These are phyloP conservation scores for Jaminaea rosea DNA, from an alignment of 1,284 basidiomycete species.

Conservation along the genomic window DNA sequence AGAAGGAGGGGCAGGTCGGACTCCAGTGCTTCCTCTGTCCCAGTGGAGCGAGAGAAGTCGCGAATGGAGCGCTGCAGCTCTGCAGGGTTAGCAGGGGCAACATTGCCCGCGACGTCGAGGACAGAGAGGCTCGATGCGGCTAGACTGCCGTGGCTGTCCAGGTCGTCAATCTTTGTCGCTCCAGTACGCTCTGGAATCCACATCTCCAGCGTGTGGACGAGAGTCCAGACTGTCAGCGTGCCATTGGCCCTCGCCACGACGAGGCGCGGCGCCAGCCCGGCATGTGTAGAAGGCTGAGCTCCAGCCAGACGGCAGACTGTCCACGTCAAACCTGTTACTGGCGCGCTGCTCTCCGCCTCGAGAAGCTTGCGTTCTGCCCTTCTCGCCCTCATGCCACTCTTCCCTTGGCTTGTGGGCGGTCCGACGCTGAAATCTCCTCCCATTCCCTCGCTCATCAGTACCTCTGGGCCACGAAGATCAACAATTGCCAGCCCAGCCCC, in stretches of 20 bases:
- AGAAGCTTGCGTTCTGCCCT: slow-evolving; percentile 13
- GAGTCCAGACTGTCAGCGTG: slow-evolving; percentile 32
- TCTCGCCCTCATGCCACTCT: slow-evolving; percentile 1
- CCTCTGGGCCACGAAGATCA: slow-evolving; percentile 31
- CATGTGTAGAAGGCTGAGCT: slow-evolving; percentile 14
- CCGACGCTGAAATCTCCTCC: slow-evolving; percentile 13
- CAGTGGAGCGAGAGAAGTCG: slow-evolving; percentile 11
- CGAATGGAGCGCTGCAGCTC: slow-evolving; percentile 26
- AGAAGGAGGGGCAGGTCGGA: slow-evolving; percentile 10
- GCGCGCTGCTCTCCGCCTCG: slow-evolving; percentile 26
- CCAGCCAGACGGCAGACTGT: slow-evolving; percentile 18
- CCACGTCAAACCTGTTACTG: slow-evolving; percentile 25
- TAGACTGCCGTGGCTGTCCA: slow-evolving; percentile 2
- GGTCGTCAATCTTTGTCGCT: slow-evolving; percentile 19
- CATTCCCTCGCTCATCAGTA: slow-evolving; percentile 36
- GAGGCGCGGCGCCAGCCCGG: slow-evolving; percentile 28
- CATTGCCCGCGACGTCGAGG: slow-evolving; percentile 23
- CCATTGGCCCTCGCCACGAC: slow-evolving; percentile 29
- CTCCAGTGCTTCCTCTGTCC: slow-evolving; percentile 4
- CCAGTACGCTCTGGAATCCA: slow-evolving; percentile 29
- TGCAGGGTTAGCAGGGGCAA: slow-evolving; percentile 14
- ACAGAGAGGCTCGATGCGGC: slow-evolving; percentile 13
- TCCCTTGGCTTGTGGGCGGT: slow-evolving; percentile 6
- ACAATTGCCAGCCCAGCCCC: slow-evolving; percentile 33
- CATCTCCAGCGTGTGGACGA: slow-evolving; percentile 21